Percentiles rank a stretch among this genome's conserved stretches.
phyloP scores from a whole-genome alignment of 1,284 basidiomycete genomes.

The Rhodotorula sp. region DNA sequence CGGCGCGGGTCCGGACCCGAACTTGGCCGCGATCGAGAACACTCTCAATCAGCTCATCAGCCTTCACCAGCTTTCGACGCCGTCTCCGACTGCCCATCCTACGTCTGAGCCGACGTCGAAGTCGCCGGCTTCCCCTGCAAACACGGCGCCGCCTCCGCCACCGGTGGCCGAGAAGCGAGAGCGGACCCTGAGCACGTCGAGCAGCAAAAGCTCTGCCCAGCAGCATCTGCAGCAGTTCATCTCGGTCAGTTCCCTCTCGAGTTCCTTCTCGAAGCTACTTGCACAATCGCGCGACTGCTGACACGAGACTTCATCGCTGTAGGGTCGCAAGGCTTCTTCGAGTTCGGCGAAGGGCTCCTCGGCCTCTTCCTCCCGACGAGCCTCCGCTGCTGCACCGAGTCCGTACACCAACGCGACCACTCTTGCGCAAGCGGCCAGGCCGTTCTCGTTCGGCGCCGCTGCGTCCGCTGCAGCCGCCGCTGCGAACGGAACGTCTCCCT shows the following conservation, averaged over 20 bases:
- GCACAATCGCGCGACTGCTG: background rate
- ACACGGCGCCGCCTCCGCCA: background rate
- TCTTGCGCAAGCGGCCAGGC: slow-evolving; percentile 22
- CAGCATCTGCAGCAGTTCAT: slow-evolving; percentile 32
- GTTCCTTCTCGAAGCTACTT: too few species aligned
- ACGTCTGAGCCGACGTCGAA: background rate
- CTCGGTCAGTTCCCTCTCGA: slow-evolving; percentile 7
- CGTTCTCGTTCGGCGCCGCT: slow-evolving; percentile 26
- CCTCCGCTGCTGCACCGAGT: slow-evolving; percentile 12
- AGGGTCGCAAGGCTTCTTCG: slow-evolving; percentile 17
- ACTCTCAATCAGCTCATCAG: slow-evolving; percentile 43
- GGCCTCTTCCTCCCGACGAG: slow-evolving; percentile 11
- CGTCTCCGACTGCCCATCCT: slow-evolving; percentile 2
- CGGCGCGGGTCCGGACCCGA: slow-evolving; percentile 20
- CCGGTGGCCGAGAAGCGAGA: background rate
- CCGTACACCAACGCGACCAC: slow-evolving; percentile 33
- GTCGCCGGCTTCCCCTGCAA: background rate
- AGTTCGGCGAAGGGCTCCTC: background rate
- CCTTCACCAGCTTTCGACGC: slow-evolving; percentile 26
- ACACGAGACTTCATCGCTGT: background rate
- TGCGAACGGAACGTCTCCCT: background rate
- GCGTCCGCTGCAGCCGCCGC: background rate
- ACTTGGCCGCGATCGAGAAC: slow-evolving; percentile 39
- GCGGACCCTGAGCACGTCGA: background rate
- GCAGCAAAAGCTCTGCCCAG: slow-evolving; percentile 11